phyloP scores from a whole-genome alignment of 805 yeast genomes.

The Wickerhamomyces xylosicus region DNA sequence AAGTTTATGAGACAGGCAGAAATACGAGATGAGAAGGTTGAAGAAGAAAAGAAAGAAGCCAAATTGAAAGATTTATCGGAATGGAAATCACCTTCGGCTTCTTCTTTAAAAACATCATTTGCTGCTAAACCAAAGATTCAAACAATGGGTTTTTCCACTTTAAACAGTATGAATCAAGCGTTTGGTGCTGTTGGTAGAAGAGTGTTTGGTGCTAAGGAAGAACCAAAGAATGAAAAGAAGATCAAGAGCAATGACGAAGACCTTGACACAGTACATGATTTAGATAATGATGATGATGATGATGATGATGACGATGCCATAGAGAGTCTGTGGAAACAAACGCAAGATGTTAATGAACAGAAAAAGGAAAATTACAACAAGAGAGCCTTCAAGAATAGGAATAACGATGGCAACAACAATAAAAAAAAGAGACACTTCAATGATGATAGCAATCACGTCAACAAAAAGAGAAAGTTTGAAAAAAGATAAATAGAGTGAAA shows the following conservation, averaged over 20 bases:
- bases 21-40: conserved; percentile 21
- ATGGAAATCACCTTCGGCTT: conserved; percentile 20
- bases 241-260: background rate
- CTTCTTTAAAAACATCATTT: conserved; percentile 19
- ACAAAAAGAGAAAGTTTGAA: conserved; percentile 4
- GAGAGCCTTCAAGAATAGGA: background rate
- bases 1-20: conserved; percentile 52
- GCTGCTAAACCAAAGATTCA: conserved; percentile 22
- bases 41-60: conserved; percentile 24
- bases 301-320: conserved; percentile 5
- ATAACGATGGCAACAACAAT: background rate
- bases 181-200: conserved; percentile 19
- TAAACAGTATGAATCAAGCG: conserved; percentile 19
- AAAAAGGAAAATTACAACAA: background rate
- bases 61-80: conserved; percentile 33
- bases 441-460: background rate
- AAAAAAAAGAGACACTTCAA: background rate
- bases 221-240: conserved; percentile 10
- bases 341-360: conserved; percentile 10
- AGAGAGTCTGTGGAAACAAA: conserved; percentile 17
- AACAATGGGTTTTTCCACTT: conserved; percentile 31
- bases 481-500: conserved; percentile 1
- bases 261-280: conserved; percentile 1
- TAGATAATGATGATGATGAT: conserved; percentile 4
- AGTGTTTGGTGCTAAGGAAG: conserved; percentile 15